A percentile compares a stretch with the other conserved stretches of the same genome.
Conservation (phyloP, 2,329 filamentous ascomycete species). For the Colletotrichum costaricense region DNA sequence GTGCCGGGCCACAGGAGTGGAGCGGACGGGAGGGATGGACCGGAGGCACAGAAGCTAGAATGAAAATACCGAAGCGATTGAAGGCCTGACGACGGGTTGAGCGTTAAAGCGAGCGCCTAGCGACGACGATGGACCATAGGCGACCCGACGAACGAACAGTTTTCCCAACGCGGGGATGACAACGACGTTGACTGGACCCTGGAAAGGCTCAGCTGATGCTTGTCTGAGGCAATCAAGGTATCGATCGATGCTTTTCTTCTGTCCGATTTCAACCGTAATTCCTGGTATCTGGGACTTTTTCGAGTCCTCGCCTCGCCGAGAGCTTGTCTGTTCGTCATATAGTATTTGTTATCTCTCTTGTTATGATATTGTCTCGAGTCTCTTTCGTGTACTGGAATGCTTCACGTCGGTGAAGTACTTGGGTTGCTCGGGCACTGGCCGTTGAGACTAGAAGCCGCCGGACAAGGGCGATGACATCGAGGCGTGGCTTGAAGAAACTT, state of each 20-base stretch:
- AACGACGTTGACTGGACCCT: conserved; percentile 22
- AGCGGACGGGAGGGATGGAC: conserved; percentile 35
- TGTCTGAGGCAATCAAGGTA: background rate
- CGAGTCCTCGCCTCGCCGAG: background rate
- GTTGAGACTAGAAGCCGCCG: background rate
- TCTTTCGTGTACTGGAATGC: background rate
- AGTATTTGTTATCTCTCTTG: background rate
- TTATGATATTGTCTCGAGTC: background rate
- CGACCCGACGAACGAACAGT: background rate
- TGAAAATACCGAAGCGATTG: conserved; percentile 23
- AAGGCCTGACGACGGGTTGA: background rate
- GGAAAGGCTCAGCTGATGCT: background rate
- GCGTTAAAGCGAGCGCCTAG: background rate
- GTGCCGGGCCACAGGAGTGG: conserved; percentile 27
- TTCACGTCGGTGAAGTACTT: background rate
- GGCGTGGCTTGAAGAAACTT: background rate
- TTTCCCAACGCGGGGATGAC: conserved; percentile 13
- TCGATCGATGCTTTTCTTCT: background rate
- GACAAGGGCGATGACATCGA: background rate
- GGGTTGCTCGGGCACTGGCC: background rate
- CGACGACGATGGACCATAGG: background rate
- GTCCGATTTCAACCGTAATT: background rate
- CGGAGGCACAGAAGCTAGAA: conserved; percentile 30
- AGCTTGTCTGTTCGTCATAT: background rate
- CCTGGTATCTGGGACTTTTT: background rate